Base-by-base conservation (phyloP, 129 eudicot species). In the Flaveria ramosissima region DNA sequence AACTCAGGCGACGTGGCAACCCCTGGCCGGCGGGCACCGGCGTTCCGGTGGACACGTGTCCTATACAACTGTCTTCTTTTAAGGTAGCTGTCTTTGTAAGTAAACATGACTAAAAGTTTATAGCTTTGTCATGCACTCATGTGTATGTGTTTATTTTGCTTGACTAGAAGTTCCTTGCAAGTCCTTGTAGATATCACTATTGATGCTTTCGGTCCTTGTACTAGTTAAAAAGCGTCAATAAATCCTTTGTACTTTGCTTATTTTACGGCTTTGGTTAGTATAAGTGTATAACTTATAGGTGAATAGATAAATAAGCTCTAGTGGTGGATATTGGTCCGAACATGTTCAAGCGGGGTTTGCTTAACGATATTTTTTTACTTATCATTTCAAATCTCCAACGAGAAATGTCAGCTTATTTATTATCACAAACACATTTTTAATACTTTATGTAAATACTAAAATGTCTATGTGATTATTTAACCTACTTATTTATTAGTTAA, bases 11-110 rank as follows among this genome's bases (percentile, higher is more conserved):
- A 53, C 65, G 27, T 45, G 73, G 76, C 72, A 27, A 59, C 62
- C 66, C 66, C 63, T 59, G 70, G 39, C 79, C 80, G 55, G 70
- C 24, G 45, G 30, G 57, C 60, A 51, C 82, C 71, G 82, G 82
- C 51, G 59, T 27, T 36, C 53, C 74, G 42, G 19, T 55, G n/a
- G 80, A 75, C 89, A 70, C 84, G 83, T 75, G 77, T 78, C 13
- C 77, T 36, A 21, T 43, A 77, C 85, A 83, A 78, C 81, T 80
- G 80, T 53, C 50, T 7, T 63, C 79, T 73, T 73, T 78, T 59
- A 45, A 48, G 74, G 68, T 73, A 68, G 56, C 73, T 83, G 81
- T 53, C 75, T 46, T 80, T 73, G 48, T 61, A 73, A 78, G 73
- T 61, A 47, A 74, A 69, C 55, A 66, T 24, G 75, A 30, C 19